These are phyloP conservation scores for Magnaporthales sp. DNA, from an alignment of 2,329 filamentous ascomycete species.

Conservation along the genomic window DNA sequence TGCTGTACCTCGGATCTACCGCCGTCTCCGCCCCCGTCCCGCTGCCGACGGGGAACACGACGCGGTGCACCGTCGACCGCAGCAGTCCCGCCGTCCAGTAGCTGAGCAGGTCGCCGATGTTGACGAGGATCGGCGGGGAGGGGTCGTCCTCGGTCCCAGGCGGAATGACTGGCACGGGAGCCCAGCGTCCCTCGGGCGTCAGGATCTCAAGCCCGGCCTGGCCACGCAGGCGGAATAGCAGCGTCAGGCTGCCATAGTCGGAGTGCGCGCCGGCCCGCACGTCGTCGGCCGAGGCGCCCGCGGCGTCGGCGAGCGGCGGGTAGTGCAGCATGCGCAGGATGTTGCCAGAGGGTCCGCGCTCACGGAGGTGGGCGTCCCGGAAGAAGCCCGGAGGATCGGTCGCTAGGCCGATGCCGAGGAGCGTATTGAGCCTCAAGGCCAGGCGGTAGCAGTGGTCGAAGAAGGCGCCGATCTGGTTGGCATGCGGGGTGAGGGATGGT, in stretches of 20 bases:
- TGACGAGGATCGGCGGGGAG: constrained; percentile 69
- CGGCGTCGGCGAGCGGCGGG: constrained; percentile 37
- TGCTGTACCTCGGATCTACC: constrained; percentile 49
- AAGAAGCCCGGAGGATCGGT: constrained; percentile 45
- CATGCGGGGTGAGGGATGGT: constrained; percentile 46
- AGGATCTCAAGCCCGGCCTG: constrained; percentile 83
- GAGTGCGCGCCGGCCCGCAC: constrained; percentile 87
- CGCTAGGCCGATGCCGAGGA: constrained; percentile 70
- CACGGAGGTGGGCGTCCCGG: constrained; percentile 37
- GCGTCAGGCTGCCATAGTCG: constrained; percentile 66
- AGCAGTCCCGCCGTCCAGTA: constrained; percentile 90
- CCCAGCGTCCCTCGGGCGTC: constrained; percentile 47
- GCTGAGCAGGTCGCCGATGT: constrained; percentile 61
- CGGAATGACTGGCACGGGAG: constrained; percentile 58
- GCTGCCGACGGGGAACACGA: constrained; percentile 51
- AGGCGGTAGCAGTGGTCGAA: constrained; percentile 61
- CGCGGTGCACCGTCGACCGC: constrained; percentile 80
- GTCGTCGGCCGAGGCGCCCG: constrained; percentile 40
- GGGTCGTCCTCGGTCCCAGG: constrained; percentile 47
- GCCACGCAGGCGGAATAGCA: constrained; percentile 78
- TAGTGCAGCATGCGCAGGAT: constrained; percentile 68
- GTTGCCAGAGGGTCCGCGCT: constrained; percentile 39
- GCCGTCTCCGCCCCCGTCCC: constrained; percentile 34
- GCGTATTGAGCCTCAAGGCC: constrained; percentile 62
- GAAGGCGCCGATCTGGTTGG: constrained; percentile 58